Evolutionary conservation across 176 grass and related monocot species (phyloP).

Genomic region (Microstegium vimineum): DNA sequence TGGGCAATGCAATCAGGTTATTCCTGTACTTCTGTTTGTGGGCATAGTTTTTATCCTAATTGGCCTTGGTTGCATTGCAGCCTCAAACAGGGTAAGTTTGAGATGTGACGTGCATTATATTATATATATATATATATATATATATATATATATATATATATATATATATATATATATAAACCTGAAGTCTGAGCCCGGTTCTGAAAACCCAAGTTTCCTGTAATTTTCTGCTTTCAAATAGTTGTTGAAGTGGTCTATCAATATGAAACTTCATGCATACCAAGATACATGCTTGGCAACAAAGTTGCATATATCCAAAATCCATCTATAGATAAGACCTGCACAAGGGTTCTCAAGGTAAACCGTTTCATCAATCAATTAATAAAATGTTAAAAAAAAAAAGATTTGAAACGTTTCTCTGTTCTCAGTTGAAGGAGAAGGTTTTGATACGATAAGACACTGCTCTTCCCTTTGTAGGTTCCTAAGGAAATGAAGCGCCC

Average conservation of each 20-base stretch:
- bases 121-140: no score
- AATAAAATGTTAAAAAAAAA: neutral
- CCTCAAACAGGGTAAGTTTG: conserved; percentile 31
- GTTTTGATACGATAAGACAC: neutral
- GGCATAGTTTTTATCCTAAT: conserved; percentile 22
- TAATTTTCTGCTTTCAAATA: neutral
- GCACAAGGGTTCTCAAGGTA: conserved; percentile 53
- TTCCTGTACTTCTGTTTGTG: conserved; percentile 25
- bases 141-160: no score
- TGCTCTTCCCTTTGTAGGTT: conserved; percentile 28
- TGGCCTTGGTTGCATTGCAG: conserved; percentile 24
- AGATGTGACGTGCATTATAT: neutral
- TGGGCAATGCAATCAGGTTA: conserved; percentile 27
- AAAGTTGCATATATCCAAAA: conserved; percentile 65
- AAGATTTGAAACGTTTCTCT: neutral
- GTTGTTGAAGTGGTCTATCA: conserved; percentile 59
- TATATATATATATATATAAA: neutral
- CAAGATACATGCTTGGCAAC: conserved; percentile 41
- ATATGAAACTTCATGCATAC: conserved; percentile 60
- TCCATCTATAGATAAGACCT: conserved; percentile 44
- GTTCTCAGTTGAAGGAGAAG: neutral
- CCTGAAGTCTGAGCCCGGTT: neutral
- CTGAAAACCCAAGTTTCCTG: neutral
- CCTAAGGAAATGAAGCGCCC: conserved; percentile 62
- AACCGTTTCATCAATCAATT: neutral